Base-by-base conservation (phyloP, 305 asterid species). In the Monarda citriodora region DNA sequence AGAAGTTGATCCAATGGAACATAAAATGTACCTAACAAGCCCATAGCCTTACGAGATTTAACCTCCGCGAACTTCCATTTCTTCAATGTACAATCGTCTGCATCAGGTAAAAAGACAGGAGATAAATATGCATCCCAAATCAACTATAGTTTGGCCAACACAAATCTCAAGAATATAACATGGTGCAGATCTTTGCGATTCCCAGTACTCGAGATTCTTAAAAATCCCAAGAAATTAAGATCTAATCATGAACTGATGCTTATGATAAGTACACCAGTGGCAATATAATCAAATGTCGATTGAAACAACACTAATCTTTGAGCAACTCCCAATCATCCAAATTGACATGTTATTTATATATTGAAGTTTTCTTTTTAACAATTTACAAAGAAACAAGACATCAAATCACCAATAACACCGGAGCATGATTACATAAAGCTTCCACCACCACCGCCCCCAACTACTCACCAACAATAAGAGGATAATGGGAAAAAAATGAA, bases 1-100 rank as follows among this genome's bases (percentile, higher is more conserved):
- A 40, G 47, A 45, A 50, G 29, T 55, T n/a, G 20, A 11, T 49
- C 8, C 16, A 26, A 47, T 15, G 56, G 14, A 37, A 18, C 34
- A 12, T 10, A 52, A 34, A 42, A 31, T 15, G 38, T 79, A 82
- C 96, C 96, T 63, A 79, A 62, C 71, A 77, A 77, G 78, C 77
- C 94, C 96, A 87, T 89, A 82, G 67, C 74, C 68, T 63, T 53
- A 58, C 13, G 46, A 29, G 53, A 47, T 67, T 82, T 77, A 87
- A 63, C 96, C 96, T 69, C 95, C 95, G 4, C 63, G 73, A n/a
- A 76, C 78, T 69, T 89, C 92, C 97, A 89, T 89, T 72, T 76
- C 62, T 58, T 36, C 29, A 63, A 21, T 50, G 58, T 64, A 66
- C 7, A 72, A 53, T 68, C 21, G 69, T 69, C 87, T 78, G 77